A percentile compares a stretch with the other conserved stretches of the same genome.
Conservation (phyloP, 306 rosid species). For the Vigna trinervia region DNA sequence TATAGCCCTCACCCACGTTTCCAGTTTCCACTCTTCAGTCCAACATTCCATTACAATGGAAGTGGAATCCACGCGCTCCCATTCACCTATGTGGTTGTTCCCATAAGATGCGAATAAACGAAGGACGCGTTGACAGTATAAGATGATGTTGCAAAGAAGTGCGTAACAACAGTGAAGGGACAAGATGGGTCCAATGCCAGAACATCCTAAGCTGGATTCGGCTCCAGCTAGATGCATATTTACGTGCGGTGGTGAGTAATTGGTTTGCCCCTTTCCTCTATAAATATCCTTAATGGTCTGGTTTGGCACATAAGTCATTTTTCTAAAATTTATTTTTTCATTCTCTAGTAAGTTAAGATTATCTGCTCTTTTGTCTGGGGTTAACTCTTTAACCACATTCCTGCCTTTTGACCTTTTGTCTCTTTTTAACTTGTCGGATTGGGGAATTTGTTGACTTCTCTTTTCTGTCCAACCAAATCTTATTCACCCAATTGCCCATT, state of each 20-base stretch:
- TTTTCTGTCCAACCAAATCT: not conserved
- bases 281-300: not conserved
- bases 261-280: not conserved
- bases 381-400: not conserved
- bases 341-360: not conserved
- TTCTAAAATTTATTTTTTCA: not conserved
- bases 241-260: not conserved
- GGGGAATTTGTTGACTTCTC: not conserved
- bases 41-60: not conserved
- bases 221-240: not conserved
- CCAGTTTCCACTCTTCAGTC: constrained; percentile 6
- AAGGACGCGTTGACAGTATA: not conserved
- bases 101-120: constrained; percentile 4
- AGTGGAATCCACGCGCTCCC: constrained; percentile 38
- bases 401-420: constrained; percentile 2
- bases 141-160: constrained; percentile 6
- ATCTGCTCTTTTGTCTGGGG: not conserved
- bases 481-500: not conserved
- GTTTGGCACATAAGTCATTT: not conserved
- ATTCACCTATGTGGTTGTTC: constrained; percentile 14
- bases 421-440: constrained; percentile 15
- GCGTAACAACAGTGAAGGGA: constrained; percentile 32
- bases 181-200: constrained; percentile 50
- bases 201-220: constrained; percentile 39
- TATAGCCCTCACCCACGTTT: constrained; percentile 21